Base-by-base conservation (phyloP, 345 rosid genomes). In the Stellera chamaejasme region DNA sequence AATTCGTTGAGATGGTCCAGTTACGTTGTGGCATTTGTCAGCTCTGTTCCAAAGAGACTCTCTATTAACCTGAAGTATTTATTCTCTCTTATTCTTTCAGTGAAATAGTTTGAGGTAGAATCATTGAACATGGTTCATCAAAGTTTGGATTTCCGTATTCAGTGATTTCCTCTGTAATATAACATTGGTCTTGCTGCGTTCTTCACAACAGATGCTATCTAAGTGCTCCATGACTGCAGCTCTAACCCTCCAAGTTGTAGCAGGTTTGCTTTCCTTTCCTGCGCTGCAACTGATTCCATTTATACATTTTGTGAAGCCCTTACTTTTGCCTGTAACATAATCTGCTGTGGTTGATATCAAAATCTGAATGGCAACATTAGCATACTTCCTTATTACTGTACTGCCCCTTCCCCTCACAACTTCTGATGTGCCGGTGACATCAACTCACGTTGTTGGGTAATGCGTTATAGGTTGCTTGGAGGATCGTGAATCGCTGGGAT, bases 191-290 rank as follows among this genome's bases (percentile, higher is more conserved):
- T 64, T 50, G 42, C 44, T 66, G 16, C 43, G 32, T 60, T 50
- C 55, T 59, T 53, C 11, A 1, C 64, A n/a, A 53, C 69, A 72
- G 77, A 68, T 72, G 72, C 69, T 52, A 64, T 59, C 46, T 23
- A 12, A 23, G 42, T 23, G 3, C 49, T 49, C 48, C 50, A 48
- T 45, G 8, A 19, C 39, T 48, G 32, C 58, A 19, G 55, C 61
- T 43, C 56, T 36, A 32, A 48, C 64, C 39, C 57, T 63, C 50
- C 56, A 63, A 14, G 16, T 19, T 19, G 0, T 50, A 59, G 53
- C 28, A 64, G 72, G 69, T 72, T 52, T 28, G 68, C 12, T 13
- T 49, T 27, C 11, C 19, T 54, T n/a, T 19, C 16, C 26, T 55
- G 23, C 55, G 2, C 44, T 16, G 3, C 42, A 13, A 43, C 26